Conservation (phyloP, 805 yeast genomes). For the Ogataea trehaloabstinens region DNA sequence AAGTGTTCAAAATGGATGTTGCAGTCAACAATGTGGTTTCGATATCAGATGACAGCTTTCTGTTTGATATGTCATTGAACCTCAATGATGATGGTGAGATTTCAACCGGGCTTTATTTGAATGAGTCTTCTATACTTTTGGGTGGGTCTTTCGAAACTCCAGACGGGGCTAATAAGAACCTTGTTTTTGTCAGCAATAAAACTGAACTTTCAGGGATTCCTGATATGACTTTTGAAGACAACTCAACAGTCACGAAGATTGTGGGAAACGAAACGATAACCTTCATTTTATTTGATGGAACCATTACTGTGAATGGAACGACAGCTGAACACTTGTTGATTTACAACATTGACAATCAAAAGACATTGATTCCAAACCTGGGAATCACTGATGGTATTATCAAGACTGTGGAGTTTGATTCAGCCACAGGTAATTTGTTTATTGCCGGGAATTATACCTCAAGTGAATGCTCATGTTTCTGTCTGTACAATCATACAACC, state of each 20-base stretch:
- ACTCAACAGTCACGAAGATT: conserved; percentile 24
- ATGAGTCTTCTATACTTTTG: conserved; percentile 48
- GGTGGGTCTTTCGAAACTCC: conserved; percentile 56
- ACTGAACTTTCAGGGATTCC: conserved; percentile 9
- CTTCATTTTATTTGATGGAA: conserved; percentile 46
- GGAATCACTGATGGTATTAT: conserved; percentile 37
- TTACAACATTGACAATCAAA: conserved; percentile 45
- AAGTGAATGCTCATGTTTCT: conserved; percentile 54
- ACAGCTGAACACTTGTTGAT: conserved; percentile 46
- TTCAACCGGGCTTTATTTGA: conserved; percentile 41
- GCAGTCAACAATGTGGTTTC: conserved; percentile 15
- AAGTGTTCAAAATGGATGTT: conserved; percentile 19
- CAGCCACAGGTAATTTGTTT: conserved; percentile 44
- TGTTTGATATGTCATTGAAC: neutral
- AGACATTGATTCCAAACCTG: conserved; percentile 40
- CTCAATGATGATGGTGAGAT: conserved; percentile 14
- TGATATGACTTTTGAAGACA: conserved; percentile 18
- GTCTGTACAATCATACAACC: conserved; percentile 57
- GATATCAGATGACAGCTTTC: conserved; percentile 6
- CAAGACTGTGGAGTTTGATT: conserved; percentile 39
- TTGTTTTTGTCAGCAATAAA: conserved; percentile 19
- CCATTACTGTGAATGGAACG: conserved; percentile 22
- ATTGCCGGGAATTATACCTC: conserved; percentile 73
- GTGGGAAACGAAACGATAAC: conserved; percentile 38
- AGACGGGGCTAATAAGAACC: conserved; percentile 14